Evolutionary conservation across 2,329 filamentous ascomycete genomes (phyloP).

Genomic region (Trichoderma harzianum): DNA sequence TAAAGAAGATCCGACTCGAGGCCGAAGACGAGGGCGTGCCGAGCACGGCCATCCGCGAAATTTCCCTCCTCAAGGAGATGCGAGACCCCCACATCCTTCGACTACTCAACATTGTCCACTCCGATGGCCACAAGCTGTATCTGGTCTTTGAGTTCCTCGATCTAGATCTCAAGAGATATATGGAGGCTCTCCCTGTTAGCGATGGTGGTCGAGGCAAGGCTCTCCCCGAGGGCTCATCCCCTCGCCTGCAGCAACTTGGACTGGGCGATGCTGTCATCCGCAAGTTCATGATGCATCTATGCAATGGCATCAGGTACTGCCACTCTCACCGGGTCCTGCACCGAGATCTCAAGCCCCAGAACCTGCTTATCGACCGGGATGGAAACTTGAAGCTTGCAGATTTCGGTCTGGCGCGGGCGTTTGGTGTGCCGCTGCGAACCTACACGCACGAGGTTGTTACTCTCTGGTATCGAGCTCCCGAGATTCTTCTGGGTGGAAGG

Average conservation of each 20-base stretch:
- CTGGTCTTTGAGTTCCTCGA: constrained; percentile 91
- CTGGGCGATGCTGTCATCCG: constrained; percentile 79
- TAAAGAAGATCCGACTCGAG: constrained; percentile 95
- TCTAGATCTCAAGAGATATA: constrained; percentile 91
- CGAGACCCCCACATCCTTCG: constrained; percentile 85
- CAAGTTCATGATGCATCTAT: constrained; percentile 88
- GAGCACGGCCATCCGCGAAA: constrained; percentile 89
- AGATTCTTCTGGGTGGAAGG: constrained; percentile 84
- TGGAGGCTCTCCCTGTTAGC: constrained; percentile 81
- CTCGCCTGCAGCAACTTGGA: constrained; percentile 63
- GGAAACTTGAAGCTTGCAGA: constrained; percentile 88
- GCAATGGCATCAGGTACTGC: constrained; percentile 81
- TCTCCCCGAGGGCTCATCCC: constrained; percentile 70
- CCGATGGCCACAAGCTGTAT: constrained; percentile 91
- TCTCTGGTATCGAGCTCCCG: constrained; percentile 86
- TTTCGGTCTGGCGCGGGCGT: constrained; percentile 85
- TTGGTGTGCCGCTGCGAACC: constrained; percentile 84
- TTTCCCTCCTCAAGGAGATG: constrained; percentile 93
- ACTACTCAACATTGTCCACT: constrained; percentile 88
- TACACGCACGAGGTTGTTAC: constrained; percentile 96
- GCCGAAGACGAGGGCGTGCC: constrained; percentile 93
- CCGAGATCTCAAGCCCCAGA: constrained; percentile 87
- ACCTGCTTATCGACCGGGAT: constrained; percentile 79
- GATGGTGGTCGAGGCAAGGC: constrained; percentile 84
- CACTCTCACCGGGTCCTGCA: constrained; percentile 85